Base-by-base conservation (phyloP, 1,284 basidiomycete genomes). In the Pseudozyma thailandica region DNA sequence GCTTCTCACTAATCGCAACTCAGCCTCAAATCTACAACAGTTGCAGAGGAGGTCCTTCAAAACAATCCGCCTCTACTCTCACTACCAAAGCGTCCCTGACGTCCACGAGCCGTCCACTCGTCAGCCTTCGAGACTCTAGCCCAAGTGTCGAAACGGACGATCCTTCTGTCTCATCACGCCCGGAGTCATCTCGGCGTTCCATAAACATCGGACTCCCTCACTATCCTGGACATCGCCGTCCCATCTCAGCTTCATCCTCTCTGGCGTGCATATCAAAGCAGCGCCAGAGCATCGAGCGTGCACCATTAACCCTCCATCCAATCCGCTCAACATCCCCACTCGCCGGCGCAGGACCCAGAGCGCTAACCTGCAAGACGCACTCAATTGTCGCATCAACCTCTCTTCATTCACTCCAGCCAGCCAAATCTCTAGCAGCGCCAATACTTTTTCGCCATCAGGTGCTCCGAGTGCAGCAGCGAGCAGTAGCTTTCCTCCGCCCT, bases 311-410 rank as follows among this genome's bases (percentile, higher is more conserved):
- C 62, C 62, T 55, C 62, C 57, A 44, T 62, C 69, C 45, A 62
- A 62, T n/a, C 62, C 58, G 35, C 69, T 58, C 52, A 65, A 65
- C 47, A 72, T 72, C 53, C 69, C 62, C 27, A 72, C 62, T 30
- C 69, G 69, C 25, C 57, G 69, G 54, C 61, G 69, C 50, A 65
- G 69, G 50, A 72, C 69, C 27, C 69, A 65, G 37, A 72, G 69
- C 54, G 69, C 69, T 27, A 72, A 65, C 58, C 69, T 72, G 50
- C 69, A 72, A 55, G 69, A 72, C 69, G 62, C 69, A 50, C 69
- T 72, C 62, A 65, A 72, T 46, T 72, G 69, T 33, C 69, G 62
- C 39, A 57, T 72, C 69, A 62, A 62, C 45, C 62, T 72, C 35
- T 57, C 58, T n/a, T 39, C 68, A 16, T 54, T 58, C 42, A 47